These are phyloP conservation scores for Phaffia rhodozyma DNA, from an alignment of 1,284 basidiomycete genomes.

Conservation along the genomic window DNA sequence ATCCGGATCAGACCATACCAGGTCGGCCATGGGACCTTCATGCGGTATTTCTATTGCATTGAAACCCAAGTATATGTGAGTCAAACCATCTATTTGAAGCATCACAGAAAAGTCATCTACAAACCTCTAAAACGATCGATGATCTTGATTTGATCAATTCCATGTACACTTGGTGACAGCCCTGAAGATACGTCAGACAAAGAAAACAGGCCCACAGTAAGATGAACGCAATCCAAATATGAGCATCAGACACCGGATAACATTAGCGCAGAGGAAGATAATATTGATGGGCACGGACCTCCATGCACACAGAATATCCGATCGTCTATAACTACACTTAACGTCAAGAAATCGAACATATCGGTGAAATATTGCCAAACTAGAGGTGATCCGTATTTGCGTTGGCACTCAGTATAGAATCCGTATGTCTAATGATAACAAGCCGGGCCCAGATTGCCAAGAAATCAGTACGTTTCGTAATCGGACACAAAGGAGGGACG, in stretches of 20 bases:
- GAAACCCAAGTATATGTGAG: not conserved
- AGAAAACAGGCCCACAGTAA: not conserved
- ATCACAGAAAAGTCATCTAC: slow-evolving; percentile 20
- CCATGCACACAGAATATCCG: slow-evolving; percentile 99
- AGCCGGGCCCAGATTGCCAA: not conserved
- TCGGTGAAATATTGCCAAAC: slow-evolving; percentile 99
- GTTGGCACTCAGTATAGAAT: slow-evolving; percentile 95
- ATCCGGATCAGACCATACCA: slow-evolving; percentile 99
- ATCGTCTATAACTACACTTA: slow-evolving; percentile 97
- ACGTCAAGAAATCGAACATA: slow-evolving; percentile 98
- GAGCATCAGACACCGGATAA: not conserved
- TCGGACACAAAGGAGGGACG: slow-evolving; percentile 1
- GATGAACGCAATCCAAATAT: not conserved
- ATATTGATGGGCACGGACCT: slow-evolving; percentile 42
- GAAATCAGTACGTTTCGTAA: slow-evolving; percentile 8
- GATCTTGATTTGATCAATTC: slow-evolving; percentile 98
- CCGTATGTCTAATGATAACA: slow-evolving; percentile 68
- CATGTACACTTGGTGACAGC: slow-evolving; percentile 93
- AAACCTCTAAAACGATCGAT: slow-evolving; percentile 92
- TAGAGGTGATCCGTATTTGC: slow-evolving; percentile 91
- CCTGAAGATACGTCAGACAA: slow-evolving; percentile 40
- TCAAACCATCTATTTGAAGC: not conserved
- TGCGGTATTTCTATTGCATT: slow-evolving; percentile 77
- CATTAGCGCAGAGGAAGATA: not conserved
- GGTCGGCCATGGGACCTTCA: slow-evolving; percentile 99